These are phyloP conservation scores for Vitellaria paradoxa DNA, from an alignment of 179 eudicot genomes.

Conservation along the genomic window DNA sequence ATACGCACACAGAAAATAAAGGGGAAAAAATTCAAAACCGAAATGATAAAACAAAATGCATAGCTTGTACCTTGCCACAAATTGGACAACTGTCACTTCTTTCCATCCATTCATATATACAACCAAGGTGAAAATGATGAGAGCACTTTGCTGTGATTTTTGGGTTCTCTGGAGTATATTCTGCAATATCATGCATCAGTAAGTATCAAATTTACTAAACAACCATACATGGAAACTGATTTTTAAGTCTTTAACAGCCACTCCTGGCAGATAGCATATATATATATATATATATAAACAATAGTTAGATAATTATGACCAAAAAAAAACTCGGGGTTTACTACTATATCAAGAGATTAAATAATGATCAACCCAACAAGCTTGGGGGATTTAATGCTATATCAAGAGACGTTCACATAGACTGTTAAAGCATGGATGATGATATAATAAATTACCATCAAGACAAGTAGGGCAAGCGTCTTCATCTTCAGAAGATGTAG, in stretches of 20 bases:
- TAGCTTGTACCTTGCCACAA: slow-evolving; percentile 24
- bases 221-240: neutral
- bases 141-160: slow-evolving; percentile 25
- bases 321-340: no score
- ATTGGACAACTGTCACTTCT: slow-evolving; percentile 36
- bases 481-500: slow-evolving; percentile 22
- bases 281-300: no score
- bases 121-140: slow-evolving; percentile 30
- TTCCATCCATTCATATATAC: slow-evolving; percentile 34
- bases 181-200: slow-evolving; percentile 13
- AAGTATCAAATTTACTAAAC: neutral
- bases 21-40: no score
- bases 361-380: neutral
- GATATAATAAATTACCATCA: slow-evolving; percentile 20
- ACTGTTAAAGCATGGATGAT: neutral
- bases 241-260: neutral
- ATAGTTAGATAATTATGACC: no score
- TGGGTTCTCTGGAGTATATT: slow-evolving; percentile 34
- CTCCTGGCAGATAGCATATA: neutral
- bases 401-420: neutral
- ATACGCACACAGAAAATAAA: neutral
- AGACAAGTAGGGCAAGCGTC: slow-evolving; percentile 34
- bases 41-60: neutral
- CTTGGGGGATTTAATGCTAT: neutral
- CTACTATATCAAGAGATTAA: neutral